A percentile compares a stretch with the other conserved stretches of the same genome.
Conservation (phyloP, 148 eudicot species). For the Camellia lanceoleosa region DNA sequence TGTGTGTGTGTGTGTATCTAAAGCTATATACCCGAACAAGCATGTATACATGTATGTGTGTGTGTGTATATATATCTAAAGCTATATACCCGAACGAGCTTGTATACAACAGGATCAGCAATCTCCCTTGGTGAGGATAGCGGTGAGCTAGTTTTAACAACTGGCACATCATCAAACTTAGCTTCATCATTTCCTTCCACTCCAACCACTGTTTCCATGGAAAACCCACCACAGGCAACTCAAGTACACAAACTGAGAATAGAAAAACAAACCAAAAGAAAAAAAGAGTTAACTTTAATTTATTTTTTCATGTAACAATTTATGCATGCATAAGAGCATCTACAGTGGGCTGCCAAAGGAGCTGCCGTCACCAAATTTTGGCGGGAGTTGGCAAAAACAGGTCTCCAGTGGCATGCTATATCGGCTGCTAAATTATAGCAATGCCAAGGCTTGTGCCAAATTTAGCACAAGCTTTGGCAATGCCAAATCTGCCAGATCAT, state of each 20-base stretch:
- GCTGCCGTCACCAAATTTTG: too few relatives aligned
- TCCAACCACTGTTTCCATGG: slow-evolving; percentile 57
- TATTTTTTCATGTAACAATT: not conserved
- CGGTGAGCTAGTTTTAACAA: slow-evolving; percentile 23
- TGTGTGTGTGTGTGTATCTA: too few relatives aligned
- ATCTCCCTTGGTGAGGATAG: slow-evolving; percentile 32
- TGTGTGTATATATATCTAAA: not conserved
- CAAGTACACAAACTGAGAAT: slow-evolving; percentile 39
- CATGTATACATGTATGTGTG: slow-evolving; percentile 41
- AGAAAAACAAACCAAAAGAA: not conserved
- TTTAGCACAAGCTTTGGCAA: too few relatives aligned
- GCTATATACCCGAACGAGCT: slow-evolving; percentile 72
- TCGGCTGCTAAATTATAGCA: too few relatives aligned
- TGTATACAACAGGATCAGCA: slow-evolving; percentile 77
- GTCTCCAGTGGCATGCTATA: too few relatives aligned
- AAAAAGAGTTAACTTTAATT: not conserved
- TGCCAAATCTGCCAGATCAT: too few relatives aligned
- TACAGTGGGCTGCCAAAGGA: too few relatives aligned
- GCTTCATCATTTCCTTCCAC: slow-evolving; percentile 38
- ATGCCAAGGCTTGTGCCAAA: too few relatives aligned
- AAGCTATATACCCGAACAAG: slow-evolving; percentile 65
- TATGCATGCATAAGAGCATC: not conserved
- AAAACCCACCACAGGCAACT: slow-evolving; percentile 38
- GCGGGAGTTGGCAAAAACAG: too few relatives aligned
- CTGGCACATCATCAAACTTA: slow-evolving; percentile 21